Conservation (phyloP, 2,329 filamentous ascomycete genomes). For the Paraphaeosphaeria sporulosa region DNA sequence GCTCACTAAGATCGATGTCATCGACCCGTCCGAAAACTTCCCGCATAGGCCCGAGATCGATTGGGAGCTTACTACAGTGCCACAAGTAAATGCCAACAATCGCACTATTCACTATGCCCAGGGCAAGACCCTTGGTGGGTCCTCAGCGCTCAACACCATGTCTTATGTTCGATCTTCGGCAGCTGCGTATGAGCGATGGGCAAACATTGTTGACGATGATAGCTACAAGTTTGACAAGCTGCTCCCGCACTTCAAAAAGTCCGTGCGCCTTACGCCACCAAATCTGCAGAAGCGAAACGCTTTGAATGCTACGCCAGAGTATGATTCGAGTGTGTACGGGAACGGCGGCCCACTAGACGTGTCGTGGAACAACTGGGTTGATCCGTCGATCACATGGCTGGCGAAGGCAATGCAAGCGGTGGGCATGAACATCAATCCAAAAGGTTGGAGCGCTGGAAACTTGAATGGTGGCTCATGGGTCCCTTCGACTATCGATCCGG, state of each 20-base stretch:
- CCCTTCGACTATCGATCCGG: conserved; percentile 18
- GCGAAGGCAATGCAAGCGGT: conserved; percentile 22
- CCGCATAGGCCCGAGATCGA: conserved; percentile 15
- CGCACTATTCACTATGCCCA: conserved; percentile 6
- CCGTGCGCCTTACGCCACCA: conserved; percentile 32
- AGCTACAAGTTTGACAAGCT: conserved; percentile 31
- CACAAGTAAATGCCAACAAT: background rate
- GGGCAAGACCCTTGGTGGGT: conserved; percentile 15
- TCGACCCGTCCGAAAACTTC: conserved; percentile 17
- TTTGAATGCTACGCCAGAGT: conserved; percentile 29
- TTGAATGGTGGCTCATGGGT: conserved; percentile 27
- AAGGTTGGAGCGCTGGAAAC: conserved; percentile 23
- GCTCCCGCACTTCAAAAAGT: conserved; percentile 34
- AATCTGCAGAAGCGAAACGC: conserved; percentile 28
- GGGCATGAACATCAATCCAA: conserved; percentile 24
- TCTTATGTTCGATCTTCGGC: conserved; percentile 14
- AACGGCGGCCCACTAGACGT: conserved; percentile 22
- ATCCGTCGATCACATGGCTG: conserved; percentile 20
- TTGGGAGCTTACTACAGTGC: conserved; percentile 7
- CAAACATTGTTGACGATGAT: conserved; percentile 30
- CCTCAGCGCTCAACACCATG: conserved; percentile 24
- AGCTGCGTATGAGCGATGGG: conserved; percentile 31
- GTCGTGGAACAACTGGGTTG: conserved; percentile 24
- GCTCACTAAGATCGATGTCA: conserved; percentile 20
- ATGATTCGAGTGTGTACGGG: conserved; percentile 14